Conservation (phyloP, 2,329 filamentous ascomycete species). For the Aspergillus sp. region DNA sequence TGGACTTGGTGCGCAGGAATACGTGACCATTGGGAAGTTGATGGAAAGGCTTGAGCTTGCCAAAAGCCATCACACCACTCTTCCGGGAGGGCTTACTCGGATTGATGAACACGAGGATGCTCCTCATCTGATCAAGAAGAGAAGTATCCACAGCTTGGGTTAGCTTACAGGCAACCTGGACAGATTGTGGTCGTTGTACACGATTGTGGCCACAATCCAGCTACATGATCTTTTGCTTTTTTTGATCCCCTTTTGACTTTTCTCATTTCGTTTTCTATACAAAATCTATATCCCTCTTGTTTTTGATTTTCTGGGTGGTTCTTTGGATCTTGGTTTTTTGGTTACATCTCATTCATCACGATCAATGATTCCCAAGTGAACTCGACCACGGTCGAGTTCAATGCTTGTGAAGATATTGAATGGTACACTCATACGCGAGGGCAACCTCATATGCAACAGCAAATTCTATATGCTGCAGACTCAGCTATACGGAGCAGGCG, state of each 20-base stretch:
- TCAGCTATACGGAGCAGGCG: too few species aligned
- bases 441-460: constrained; percentile 10
- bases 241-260: constrained; percentile 6
- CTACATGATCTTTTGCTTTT: constrained; percentile 7
- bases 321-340: constrained; percentile 3
- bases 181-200: too few species aligned
- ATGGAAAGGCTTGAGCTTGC: constrained; percentile 80
- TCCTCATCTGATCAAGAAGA: constrained; percentile 40
- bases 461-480: too few species aligned
- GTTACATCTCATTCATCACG: not conserved
- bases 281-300: not conserved
- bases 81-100: constrained; percentile 40
- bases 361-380: not conserved
- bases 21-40: constrained; percentile 70
- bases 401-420: constrained; percentile 1
- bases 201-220: not conserved
- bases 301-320: not conserved
- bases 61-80: constrained; percentile 37
- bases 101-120: constrained; percentile 40
- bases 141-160: constrained; percentile 41
- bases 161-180: not conserved
- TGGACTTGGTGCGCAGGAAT: constrained; percentile 73
- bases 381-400: too few species aligned
- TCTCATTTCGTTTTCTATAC: constrained; percentile 1
- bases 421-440: constrained; percentile 13